Evolutionary conservation across 2,329 filamentous ascomycete species (phyloP).

Genomic region (Microsporum audouinii): DNA sequence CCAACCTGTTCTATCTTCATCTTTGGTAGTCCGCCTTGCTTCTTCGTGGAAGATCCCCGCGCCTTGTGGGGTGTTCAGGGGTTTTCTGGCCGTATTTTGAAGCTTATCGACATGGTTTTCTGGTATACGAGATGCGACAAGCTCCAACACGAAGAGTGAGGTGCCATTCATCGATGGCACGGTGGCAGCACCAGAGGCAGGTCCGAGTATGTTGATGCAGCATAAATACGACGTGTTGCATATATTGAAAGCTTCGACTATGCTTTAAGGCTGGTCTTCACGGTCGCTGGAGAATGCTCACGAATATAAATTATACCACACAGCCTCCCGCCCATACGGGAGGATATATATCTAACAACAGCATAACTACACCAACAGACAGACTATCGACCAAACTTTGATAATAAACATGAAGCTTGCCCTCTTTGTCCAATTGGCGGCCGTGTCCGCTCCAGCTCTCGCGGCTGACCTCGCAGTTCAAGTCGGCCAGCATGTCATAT

Average conservation of each 20-base stretch:
- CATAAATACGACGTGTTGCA: neutral
- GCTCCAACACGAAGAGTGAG: neutral
- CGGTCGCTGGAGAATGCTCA: neutral
- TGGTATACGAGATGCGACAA: neutral
- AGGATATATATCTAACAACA: neutral
- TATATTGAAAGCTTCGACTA: neutral
- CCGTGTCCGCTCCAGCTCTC: neutral
- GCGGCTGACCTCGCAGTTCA: conserved; percentile 7
- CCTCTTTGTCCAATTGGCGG: neutral
- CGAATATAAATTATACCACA: neutral
- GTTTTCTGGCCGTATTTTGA: neutral
- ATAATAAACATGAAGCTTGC: conserved; percentile 1
- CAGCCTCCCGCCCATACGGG: neutral
- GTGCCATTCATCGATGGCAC: conserved; percentile 2
- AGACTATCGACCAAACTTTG: neutral
- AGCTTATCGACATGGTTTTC: neutral
- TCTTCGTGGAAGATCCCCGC: neutral
- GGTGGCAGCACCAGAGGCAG: neutral
- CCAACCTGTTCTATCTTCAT: neutral
- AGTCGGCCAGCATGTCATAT: conserved; percentile 24
- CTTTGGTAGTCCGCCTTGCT: neutral
- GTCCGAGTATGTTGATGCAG: neutral
- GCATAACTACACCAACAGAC: neutral
- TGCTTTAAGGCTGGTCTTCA: neutral
- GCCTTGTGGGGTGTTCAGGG: neutral